Base-by-base conservation (phyloP, 2,329 filamentous ascomycete species). In the Microcyclospora pomicola region DNA sequence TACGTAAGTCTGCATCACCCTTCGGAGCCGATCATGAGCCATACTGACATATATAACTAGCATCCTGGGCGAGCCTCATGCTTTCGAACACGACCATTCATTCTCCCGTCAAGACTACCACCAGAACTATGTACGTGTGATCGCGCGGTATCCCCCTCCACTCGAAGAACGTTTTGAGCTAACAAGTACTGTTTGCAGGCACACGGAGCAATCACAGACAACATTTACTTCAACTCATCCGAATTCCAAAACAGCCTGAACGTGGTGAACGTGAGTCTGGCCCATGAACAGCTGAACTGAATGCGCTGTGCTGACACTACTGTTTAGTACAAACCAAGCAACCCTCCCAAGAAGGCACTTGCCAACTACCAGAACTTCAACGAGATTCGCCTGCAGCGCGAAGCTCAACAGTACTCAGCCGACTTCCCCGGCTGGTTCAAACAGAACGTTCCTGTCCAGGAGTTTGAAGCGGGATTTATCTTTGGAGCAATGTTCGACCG, bases 11-110 rank as follows among this genome's bases (percentile, higher is more conserved):
- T 7, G 19, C 4, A 7, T 5, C 7, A 7, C 19, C 7, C 19
- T 24, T 24, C 19, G 19, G 7, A 4, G 19, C 19, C 19, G 19
- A 24, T 24, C 5, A 24, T 5, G 7, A 7, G 19, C 19, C 4
- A 24, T 24, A 24, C 19, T 24, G 19, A 24, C 19, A 24, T 24
- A 7, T 24, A 24, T 24, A 24, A 5, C 5, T 7, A 24, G 19
- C 7, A 4, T 24, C 4, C 37, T 39, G 27, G 37, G 30, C 33
- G 33, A 41, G 38, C 38, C 38, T 10, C 38, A 77, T 66, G 47
- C 75, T 68, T 38, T 56, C 59, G 71, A 72, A 75, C 2, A 62
- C 50, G 32, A 66, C 65, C 6, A 73, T 73, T 15, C 72, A 71
- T 38, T 68, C 64, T 14, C 64, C 68, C 0, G 55, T 61, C 37